phyloP scores from a whole-genome alignment of 2,329 filamentous ascomycete genomes.

The Talaromyces sp. region DNA sequence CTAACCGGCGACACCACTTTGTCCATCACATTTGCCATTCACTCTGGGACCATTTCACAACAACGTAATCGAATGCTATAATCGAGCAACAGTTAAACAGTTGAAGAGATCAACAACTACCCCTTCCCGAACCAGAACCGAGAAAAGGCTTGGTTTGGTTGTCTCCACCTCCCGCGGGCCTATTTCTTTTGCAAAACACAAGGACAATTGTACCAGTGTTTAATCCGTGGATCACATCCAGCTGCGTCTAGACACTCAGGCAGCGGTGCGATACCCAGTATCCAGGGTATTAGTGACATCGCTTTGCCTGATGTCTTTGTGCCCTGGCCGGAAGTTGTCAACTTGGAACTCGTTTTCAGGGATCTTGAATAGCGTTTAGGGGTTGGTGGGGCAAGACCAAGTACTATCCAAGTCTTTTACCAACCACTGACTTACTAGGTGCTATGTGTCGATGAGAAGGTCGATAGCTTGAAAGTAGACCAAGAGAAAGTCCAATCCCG shows the following conservation, averaged over 20 bases:
- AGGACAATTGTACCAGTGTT: neutral
- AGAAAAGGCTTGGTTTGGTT: slow-evolving; percentile 14
- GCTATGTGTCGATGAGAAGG: slow-evolving; percentile 14
- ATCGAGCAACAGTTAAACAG: neutral
- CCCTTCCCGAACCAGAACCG: slow-evolving; percentile 13
- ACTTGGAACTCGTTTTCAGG: slow-evolving; percentile 1
- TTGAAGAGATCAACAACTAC: neutral
- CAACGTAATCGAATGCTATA: neutral
- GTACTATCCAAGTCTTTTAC: neutral
- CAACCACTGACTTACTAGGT: slow-evolving; percentile 1
- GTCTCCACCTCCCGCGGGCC: slow-evolving; percentile 18
- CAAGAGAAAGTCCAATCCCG: neutral
- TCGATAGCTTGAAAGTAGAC: neutral
- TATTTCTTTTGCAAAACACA: neutral
- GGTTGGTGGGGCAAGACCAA: slow-evolving; percentile 13
- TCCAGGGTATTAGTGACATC: neutral
- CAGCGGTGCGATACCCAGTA: neutral
- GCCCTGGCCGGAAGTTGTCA: neutral
- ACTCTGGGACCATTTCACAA: neutral
- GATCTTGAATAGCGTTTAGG: slow-evolving; percentile 4
- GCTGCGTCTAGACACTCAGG: neutral
- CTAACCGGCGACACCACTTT: neutral
- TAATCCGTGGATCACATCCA: neutral
- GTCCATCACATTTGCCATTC: neutral
- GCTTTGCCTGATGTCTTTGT: neutral